phyloP scores from a whole-genome alignment of 192 early-diverging fungal species.

The Mortierella alpina region DNA sequence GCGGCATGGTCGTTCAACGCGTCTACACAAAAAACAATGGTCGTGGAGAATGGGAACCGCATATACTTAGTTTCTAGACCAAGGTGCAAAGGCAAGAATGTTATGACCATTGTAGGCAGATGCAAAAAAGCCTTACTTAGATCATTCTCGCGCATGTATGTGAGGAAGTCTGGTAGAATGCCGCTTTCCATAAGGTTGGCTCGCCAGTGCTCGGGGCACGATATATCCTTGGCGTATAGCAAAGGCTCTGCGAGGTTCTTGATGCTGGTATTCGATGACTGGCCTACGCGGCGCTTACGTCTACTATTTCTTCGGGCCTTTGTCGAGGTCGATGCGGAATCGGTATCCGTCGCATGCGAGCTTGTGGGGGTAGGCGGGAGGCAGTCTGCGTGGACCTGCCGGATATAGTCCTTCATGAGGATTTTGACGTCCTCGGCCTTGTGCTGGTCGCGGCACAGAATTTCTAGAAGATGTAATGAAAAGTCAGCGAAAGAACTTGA shows the following conservation, averaged over 20 bases:
- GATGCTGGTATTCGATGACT: neutral
- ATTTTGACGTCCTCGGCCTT: conserved; percentile 14
- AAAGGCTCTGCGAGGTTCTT: neutral
- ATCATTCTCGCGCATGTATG: conserved; percentile 38
- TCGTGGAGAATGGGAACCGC: neutral
- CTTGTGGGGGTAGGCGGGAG: neutral
- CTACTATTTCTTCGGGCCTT: no score
- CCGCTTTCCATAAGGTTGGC: conserved; percentile 6
- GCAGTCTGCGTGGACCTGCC: conserved; percentile 15
- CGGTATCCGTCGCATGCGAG: no score
- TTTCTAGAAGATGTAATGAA: neutral
- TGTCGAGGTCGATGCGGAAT: no score
- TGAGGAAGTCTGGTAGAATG: conserved; percentile 23
- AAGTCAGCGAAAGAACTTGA: no score
- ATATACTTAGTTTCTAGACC: neutral
- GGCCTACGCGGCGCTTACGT: no score
- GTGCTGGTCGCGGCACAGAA: conserved; percentile 27
- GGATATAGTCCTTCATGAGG: conserved; percentile 37
- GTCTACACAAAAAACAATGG: conserved; percentile 1
- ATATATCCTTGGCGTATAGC: conserved; percentile 43
- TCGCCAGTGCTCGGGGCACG: conserved; percentile 28
- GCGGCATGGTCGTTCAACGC: conserved; percentile 32
- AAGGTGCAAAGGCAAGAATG: neutral
- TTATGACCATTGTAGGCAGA: no score
- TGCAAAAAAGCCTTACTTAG: conserved; percentile 11